Evolutionary conservation across 2,329 filamentous ascomycete species (phyloP), one percentile per base, ranked within the genome.

Genomic region (Cordyceps sp.): DNA sequence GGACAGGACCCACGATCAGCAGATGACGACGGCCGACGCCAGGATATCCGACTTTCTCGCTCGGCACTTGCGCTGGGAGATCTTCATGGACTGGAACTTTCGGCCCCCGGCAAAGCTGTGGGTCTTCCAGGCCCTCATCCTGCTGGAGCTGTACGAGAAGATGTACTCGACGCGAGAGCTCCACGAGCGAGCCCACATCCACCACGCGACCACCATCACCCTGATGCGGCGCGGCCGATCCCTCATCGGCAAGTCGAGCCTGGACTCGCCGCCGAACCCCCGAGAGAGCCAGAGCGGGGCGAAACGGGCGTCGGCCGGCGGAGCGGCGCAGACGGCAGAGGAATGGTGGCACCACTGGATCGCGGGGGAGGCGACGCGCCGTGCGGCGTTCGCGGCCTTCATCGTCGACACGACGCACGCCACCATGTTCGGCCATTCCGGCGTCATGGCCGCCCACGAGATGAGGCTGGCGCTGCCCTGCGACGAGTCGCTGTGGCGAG

Each of bases 271-370:
- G 2, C 80, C 83, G 0, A 82, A 77, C 40, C 62, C 69, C 26
- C 69, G 77, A 33, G 78, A 84, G 27, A 57, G 58, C 6, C 46
- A 53, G 14, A 64, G 63, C 40, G 62, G 65, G 16, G 75, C 71
- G 13, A 58, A 70, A 4, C 69, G 75, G 26, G 73, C 69, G 3
- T 75, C 69, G 4, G 63, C 72, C 1, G 73, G 75, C 0, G 73
- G 71, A 4, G 50, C 19, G 5, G 62, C 67, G 4, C 75, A 81
- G 41, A 84, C 78, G 0, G 70, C 78, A 0, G 84, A 93, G 39
- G 85, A 93, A 41, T 90, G 81, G 64, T 98, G 90, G 90, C 81
- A 85, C 44, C 76, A 84, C 43, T 96, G 90, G 90, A 90, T 96
- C 45, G 86, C 78, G 10, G 85, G 85, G 31, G 90, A 98, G 52